Evolutionary conservation across 2,329 filamentous ascomycete genomes (phyloP), one percentile per base, ranked within the genome.

Genomic region (Pseudocercospora ulei): DNA sequence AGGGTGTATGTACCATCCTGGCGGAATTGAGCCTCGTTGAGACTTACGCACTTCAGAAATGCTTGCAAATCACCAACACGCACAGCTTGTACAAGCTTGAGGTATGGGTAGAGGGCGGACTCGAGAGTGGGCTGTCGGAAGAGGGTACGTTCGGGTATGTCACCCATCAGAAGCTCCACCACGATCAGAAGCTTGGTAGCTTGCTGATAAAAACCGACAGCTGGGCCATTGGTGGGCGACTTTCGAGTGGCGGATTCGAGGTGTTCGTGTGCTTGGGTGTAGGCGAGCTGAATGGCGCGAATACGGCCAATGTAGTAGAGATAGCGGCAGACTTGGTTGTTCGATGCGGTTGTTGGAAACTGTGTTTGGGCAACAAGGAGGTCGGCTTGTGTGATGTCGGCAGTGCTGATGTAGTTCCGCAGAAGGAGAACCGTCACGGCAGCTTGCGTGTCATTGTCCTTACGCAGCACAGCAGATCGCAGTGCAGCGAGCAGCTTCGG

Each of bases 301-400:
- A 96, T 95, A 52, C 88, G 84, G 45, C 90, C 90, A 7, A 98
- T 76, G 64, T 98, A 98, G 73, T 93, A 98, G 42, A 96, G 72
- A 68, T 94, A 98, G 46, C 90, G 79, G 48, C 90, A 92, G 50
- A 98, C 87, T 67, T 98, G 90, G 63, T 95, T 98, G 69, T 95
- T 98, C 50, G 87, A 85, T 3, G 90, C 90, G 56, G 85, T 85
- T 48, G 87, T 75, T 4, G 90, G 90, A 64, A 98, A 96, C 59
- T 90, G 80, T 18, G 90, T 94, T 66, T 98, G 90, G 19, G 85
- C 88, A 47, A 98, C 84, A 41, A 98, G 75, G 24, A 96, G 76
- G 64, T 98, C 90, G 52, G 90, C 90, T 67, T 98, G 90, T 39
- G 82, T 81, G 64, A 98, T 95, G 65, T 96, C 88, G 50, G 90